Evolutionary conservation across 164 flowering plant genomes (phyloP).

Genomic region (Warburgia ugandensis): DNA sequence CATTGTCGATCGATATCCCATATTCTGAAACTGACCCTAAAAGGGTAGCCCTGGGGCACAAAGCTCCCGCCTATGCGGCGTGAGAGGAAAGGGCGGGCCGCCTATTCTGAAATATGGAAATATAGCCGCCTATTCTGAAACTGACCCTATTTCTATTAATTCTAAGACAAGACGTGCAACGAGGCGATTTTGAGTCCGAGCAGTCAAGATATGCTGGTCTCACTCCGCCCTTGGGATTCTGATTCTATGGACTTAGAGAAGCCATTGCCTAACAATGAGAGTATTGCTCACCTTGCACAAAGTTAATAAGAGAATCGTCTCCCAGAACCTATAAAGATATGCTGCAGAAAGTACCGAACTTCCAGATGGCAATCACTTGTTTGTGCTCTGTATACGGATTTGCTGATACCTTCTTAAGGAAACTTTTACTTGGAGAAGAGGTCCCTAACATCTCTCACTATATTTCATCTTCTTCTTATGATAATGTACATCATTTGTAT

Average conservation of each 20-base stretch:
- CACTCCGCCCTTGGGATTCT: slow-evolving; percentile 67
- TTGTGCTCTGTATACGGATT: slow-evolving; percentile 8
- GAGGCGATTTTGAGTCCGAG: slow-evolving; percentile 45
- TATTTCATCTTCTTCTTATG: too few species aligned
- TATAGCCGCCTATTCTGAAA: too few species aligned
- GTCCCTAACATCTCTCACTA: too few species aligned
- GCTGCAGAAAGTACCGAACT: slow-evolving; percentile 53
- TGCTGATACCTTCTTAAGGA: slow-evolving; percentile 42
- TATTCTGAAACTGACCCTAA: too few species aligned
- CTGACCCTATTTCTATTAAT: too few species aligned
- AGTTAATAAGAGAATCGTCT: slow-evolving; percentile 58
- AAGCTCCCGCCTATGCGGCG: too few species aligned
- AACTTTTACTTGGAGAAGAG: slow-evolving; percentile 36
- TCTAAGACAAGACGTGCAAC: slow-evolving; percentile 14
- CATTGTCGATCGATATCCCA: too few species aligned
- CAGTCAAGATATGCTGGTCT: slow-evolving; percentile 49
- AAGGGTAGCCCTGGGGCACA: too few species aligned
- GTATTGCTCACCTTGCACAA: slow-evolving; percentile 71
- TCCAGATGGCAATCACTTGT: slow-evolving; percentile 36
- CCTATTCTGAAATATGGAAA: too few species aligned
- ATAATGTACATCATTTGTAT: too few species aligned
- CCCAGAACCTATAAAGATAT: slow-evolving; percentile 37
- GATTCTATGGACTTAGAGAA: slow-evolving; percentile 52
- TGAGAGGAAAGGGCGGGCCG: too few species aligned
- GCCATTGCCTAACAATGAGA: slow-evolving; percentile 50